These are phyloP conservation scores for Cyberlindnera mrakii DNA, from an alignment of 805 yeast genomes.

Conservation along the genomic window DNA sequence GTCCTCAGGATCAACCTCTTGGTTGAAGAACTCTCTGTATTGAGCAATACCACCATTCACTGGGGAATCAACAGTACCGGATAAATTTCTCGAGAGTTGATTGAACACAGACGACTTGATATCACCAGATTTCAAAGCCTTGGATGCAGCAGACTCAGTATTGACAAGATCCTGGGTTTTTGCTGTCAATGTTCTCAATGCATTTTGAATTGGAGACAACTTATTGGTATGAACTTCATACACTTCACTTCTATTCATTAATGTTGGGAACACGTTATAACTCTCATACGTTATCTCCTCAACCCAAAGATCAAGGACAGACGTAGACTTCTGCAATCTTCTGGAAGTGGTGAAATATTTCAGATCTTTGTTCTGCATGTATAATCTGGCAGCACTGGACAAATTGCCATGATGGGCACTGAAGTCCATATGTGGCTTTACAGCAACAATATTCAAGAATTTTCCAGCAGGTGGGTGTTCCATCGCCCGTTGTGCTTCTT, in stretches of 20 bases:
- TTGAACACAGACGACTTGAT: constrained; percentile 45
- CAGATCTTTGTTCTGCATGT: constrained; percentile 69
- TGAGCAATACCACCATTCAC: constrained; percentile 90
- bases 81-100: constrained; percentile 62
- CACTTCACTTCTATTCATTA: constrained; percentile 80
- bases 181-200: constrained; percentile 55
- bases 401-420: constrained; percentile 31
- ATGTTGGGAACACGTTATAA: constrained; percentile 71
- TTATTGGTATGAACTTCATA: constrained; percentile 40
- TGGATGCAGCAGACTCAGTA: constrained; percentile 53
- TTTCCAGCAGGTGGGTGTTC: constrained; percentile 61
- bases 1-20: constrained; percentile 24
- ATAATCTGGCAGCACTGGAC: constrained; percentile 58
- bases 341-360: constrained; percentile 63
- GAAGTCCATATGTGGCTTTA: constrained; percentile 58
- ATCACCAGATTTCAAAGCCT: constrained; percentile 45
- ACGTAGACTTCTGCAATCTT: constrained; percentile 66
- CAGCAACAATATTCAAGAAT: constrained; percentile 63
- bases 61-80: constrained; percentile 89
- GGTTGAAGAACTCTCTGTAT: constrained; percentile 61
- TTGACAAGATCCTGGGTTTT: constrained; percentile 71
- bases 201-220: constrained; percentile 82
- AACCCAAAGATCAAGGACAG: constrained; percentile 78
- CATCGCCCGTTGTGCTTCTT: constrained; percentile 47
- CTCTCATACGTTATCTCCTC: constrained; percentile 82